Conservation (phyloP, 1,139 yeast genomes). For the Taiozyma onychis region DNA sequence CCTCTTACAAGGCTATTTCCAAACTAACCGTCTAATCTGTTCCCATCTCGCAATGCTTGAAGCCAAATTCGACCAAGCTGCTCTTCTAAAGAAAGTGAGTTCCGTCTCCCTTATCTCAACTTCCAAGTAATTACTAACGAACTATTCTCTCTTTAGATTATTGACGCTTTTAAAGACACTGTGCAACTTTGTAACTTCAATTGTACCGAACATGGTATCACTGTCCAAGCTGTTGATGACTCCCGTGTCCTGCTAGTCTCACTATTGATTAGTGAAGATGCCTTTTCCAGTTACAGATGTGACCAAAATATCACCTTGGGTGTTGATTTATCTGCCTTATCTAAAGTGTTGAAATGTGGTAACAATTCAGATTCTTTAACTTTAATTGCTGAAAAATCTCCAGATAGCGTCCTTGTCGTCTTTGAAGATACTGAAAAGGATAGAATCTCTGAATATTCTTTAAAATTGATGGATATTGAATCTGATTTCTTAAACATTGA, state of each 20-base stretch:
- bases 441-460: slow-evolving; percentile 85
- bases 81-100: slow-evolving; percentile 71
- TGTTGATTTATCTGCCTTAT: slow-evolving; percentile 77
- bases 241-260: slow-evolving; percentile 93
- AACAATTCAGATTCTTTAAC: slow-evolving; percentile 86
- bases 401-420: slow-evolving; percentile 73
- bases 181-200: slow-evolving; percentile 94
- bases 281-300: slow-evolving; percentile 92
- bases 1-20: too few species aligned
- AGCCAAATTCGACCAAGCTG: slow-evolving; percentile 94
- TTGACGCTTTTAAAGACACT: slow-evolving; percentile 90
- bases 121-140: slow-evolving; percentile 1
- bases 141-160: slow-evolving; percentile 36
- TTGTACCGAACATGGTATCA: slow-evolving; percentile 90
- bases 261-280: slow-evolving; percentile 79
- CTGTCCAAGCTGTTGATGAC: slow-evolving; percentile 96
- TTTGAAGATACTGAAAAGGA: slow-evolving; percentile 91
- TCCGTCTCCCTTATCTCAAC: too few species aligned
- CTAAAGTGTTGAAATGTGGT: slow-evolving; percentile 89
- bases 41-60: slow-evolving; percentile 62
- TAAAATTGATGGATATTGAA: slow-evolving; percentile 94
- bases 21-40: too few species aligned
- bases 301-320: slow-evolving; percentile 94
- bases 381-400: slow-evolving; percentile 85
- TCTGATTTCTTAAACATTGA: slow-evolving; percentile 92